phyloP scores from a whole-genome alignment of 1,284 basidiomycete species.

The Entoloma clypeatum region DNA sequence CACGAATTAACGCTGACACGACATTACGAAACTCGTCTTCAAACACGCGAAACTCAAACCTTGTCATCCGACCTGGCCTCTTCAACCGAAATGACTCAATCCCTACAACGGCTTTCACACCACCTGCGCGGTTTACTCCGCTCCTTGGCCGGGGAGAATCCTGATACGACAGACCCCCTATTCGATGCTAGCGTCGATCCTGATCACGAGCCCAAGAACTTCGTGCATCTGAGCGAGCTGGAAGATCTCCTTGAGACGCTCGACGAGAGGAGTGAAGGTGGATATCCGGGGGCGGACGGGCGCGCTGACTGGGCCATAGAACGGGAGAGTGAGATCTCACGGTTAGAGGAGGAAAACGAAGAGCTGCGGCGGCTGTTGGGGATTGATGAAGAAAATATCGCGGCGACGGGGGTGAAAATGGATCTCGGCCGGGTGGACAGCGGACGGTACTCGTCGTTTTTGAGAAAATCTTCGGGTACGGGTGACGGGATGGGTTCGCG shows the following conservation, averaged over 20 bases:
- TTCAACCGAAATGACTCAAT: conserved; percentile 48
- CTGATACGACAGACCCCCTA: conserved; percentile 29
- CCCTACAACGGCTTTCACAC: conserved; percentile 68
- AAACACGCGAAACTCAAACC: conserved; percentile 64
- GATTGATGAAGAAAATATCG: conserved; percentile 58
- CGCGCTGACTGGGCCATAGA: conserved; percentile 78
- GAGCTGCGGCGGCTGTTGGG: conserved; percentile 69
- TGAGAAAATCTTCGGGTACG: background rate
- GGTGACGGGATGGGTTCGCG: conserved; percentile 2
- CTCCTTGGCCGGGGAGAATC: conserved; percentile 67
- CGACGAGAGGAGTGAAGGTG: conserved; percentile 26
- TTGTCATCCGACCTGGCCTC: conserved; percentile 57
- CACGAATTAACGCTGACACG: conserved; percentile 87
- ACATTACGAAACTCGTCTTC: conserved; percentile 89
- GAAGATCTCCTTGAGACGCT: conserved; percentile 41
- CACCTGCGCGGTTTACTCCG: conserved; percentile 72
- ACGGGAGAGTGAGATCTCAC: conserved; percentile 77
- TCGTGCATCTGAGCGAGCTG: conserved; percentile 38
- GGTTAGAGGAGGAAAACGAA: conserved; percentile 80
- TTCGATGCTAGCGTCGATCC: conserved; percentile 31
- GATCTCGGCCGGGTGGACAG: conserved; percentile 42
- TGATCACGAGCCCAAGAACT: conserved; percentile 31
- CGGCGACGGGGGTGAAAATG: conserved; percentile 45
- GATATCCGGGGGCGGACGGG: conserved; percentile 27
- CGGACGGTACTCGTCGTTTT: conserved; percentile 24